Evolutionary conservation across 768 basidiomycete species (phyloP), one percentile per base, ranked within the genome.

Genomic region (Tylopilus balloui): DNA sequence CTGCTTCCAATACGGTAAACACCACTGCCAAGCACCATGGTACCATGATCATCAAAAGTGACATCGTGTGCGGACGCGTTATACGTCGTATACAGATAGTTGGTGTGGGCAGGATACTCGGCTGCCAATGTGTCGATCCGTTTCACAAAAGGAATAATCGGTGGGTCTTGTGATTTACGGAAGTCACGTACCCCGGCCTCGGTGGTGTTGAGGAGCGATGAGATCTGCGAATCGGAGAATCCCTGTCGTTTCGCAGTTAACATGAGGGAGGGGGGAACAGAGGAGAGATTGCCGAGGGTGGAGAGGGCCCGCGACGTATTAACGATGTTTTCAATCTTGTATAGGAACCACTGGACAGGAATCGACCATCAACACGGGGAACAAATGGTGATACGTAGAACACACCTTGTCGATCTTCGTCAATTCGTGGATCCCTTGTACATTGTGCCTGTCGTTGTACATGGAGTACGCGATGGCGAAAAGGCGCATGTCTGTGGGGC

Each of bases 71-170:
- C 81, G 0, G 91, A 87, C 3, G 93, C 96, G 61, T 98, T 97
- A 77, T 98, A 99, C 17, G 96, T 98, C 17, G 95, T 98, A 73
- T 98, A 99, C 49, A 99, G 86, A 71, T 98, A 98, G 75, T 98
- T 98, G 56, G 96, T 99, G 69, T 94, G 86, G 1, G 96, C 96
- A 21, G 96, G 96, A 73, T 88, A 99, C 70, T 99, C 96, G 51
- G 96, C 96, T 24, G 96, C 96, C 50, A 99, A 81, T 12, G 96
- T 99, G 70, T 99, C 96, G 70, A 99, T 98, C 57, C 94, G 90
- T 72, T 99, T 99, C 67, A 99, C 96, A 70, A 93, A 98, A 31
- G 96, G 96, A 6, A 87, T 95, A 61, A 99, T 82, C 3, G 59
- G 62, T 1, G 62, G 59, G 36, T 85, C 82, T 56, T 89, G 74